These are phyloP conservation scores for Candida silvatica DNA, from an alignment of 805 yeast species.

Conservation along the genomic window DNA sequence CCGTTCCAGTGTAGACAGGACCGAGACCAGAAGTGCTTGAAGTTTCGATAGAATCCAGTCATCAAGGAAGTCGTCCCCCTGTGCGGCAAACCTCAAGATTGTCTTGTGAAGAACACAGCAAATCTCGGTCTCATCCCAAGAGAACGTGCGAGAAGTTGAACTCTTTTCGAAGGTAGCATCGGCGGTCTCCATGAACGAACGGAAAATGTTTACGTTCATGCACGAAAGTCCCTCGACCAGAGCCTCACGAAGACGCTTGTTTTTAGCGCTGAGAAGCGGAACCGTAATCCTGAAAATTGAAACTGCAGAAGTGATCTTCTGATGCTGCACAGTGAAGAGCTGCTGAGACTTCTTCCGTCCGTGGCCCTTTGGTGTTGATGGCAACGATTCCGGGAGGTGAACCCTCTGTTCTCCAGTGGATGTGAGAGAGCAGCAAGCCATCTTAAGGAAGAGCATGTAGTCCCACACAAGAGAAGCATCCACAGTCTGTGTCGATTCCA, in stretches of 20 bases:
- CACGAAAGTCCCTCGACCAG: conserved; percentile 85
- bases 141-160: conserved; percentile 29
- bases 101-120: conserved; percentile 66
- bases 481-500: conserved; percentile 28
- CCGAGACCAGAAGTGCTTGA: conserved; percentile 50
- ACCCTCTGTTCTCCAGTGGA: conserved; percentile 81
- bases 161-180: conserved; percentile 39
- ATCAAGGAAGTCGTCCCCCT: conserved; percentile 46
- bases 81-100: conserved; percentile 53
- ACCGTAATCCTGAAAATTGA: conserved; percentile 82
- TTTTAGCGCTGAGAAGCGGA: conserved; percentile 68
- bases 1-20: conserved; percentile 44
- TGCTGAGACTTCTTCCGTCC: conserved; percentile 74
- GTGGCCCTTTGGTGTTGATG: conserved; percentile 35
- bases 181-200: conserved; percentile 68
- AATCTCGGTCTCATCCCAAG: conserved; percentile 36
- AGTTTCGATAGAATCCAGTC: conserved; percentile 60
- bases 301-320: conserved; percentile 86
- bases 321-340: conserved; percentile 75
- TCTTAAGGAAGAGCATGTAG: conserved; percentile 67
- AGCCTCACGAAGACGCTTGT: conserved; percentile 69
- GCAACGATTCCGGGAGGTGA: conserved; percentile 30
- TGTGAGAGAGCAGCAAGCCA: conserved; percentile 87
- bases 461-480: conserved; percentile 25
- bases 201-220: conserved; percentile 82